Evolutionary conservation across 164 flowering plant genomes (phyloP).

Genomic region (Berberis thunbergii): DNA sequence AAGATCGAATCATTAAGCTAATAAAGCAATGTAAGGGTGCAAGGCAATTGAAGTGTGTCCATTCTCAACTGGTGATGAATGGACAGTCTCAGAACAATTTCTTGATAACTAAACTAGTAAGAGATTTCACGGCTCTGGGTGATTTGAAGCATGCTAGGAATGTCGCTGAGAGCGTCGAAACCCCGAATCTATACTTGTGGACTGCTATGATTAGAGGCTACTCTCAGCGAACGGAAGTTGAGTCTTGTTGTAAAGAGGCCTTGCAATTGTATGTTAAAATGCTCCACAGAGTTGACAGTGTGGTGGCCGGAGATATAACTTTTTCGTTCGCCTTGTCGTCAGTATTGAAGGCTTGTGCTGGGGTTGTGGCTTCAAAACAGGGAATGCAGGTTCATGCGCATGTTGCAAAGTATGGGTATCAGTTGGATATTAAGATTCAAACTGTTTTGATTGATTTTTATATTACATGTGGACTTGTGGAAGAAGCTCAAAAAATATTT

Average conservation of each 20-base stretch:
- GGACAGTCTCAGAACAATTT: conserved; percentile 17
- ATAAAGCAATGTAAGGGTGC: conserved; percentile 3
- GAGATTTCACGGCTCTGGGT: conserved; percentile 9
- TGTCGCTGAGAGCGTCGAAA: conserved; percentile 2
- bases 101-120: conserved; percentile 15
- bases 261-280: conserved; percentile 7
- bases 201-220: conserved; percentile 19
- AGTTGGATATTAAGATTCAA: conserved; percentile 5
- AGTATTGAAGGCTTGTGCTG: conserved; percentile 16
- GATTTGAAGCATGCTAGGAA: conserved; percentile 9
- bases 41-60: conserved; percentile 10
- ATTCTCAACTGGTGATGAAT: conserved; percentile 10
- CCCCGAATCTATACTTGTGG: conserved; percentile 14
- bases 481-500: conserved; percentile 6
- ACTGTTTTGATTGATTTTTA: conserved; percentile 15
- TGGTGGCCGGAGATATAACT: conserved; percentile 4
- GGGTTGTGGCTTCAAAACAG: background rate
- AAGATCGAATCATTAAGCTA: conserved; percentile 11
- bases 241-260: conserved; percentile 7
- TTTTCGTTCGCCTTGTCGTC: conserved; percentile 11
- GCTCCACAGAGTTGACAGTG: background rate
- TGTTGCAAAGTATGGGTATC: conserved; percentile 13
- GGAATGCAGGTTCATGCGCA: conserved; percentile 17
- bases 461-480: conserved; percentile 4
- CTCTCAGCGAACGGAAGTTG: background rate